These are phyloP conservation scores for Boletus huronensis DNA, from an alignment of 768 basidiomycete genomes.

Conservation along the genomic window DNA sequence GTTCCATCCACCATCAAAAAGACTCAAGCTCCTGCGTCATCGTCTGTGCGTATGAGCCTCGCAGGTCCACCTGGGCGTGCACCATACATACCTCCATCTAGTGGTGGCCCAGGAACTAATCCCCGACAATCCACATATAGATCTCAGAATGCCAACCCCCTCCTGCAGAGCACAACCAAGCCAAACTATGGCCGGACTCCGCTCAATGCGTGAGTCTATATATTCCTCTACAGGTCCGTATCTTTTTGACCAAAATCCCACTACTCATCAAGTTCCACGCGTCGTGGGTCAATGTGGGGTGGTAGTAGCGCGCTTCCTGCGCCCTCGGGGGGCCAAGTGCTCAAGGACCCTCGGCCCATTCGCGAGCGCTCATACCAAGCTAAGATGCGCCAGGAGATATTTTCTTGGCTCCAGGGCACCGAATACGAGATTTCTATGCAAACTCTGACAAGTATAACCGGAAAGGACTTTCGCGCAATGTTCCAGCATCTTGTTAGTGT, in stretches of 20 bases:
- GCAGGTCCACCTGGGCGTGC: constrained; percentile 71
- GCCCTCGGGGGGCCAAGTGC: constrained; percentile 50
- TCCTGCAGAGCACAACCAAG: constrained; percentile 69
- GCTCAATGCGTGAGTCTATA: constrained; percentile 50
- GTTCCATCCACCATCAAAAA: constrained; percentile 76
- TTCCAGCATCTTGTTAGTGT: constrained; percentile 73
- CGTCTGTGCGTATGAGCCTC: constrained; percentile 61
- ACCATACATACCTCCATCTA: constrained; percentile 39
- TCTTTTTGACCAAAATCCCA: constrained; percentile 5
- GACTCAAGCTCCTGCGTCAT: constrained; percentile 40
- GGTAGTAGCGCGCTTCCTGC: constrained; percentile 45
- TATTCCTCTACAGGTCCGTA: background rate
- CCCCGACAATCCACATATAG: constrained; percentile 67
- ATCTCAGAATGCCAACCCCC: constrained; percentile 64
- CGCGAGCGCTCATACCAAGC: constrained; percentile 71
- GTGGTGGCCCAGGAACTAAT: constrained; percentile 42
- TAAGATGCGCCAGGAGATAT: constrained; percentile 76
- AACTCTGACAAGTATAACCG: constrained; percentile 72
- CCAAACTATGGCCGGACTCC: constrained; percentile 71
- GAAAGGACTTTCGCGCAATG: constrained; percentile 81
- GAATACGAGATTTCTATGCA: constrained; percentile 67
- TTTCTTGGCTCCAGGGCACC: constrained; percentile 60
- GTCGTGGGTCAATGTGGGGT: constrained; percentile 74
- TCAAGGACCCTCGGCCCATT: constrained; percentile 75
- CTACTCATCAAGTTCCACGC: constrained; percentile 49